Percentiles rank a stretch among this genome's conserved stretches.
These are phyloP conservation scores for Aspergillus awamori DNA, from an alignment of 2,329 filamentous ascomycete genomes.

Conservation along the genomic window DNA sequence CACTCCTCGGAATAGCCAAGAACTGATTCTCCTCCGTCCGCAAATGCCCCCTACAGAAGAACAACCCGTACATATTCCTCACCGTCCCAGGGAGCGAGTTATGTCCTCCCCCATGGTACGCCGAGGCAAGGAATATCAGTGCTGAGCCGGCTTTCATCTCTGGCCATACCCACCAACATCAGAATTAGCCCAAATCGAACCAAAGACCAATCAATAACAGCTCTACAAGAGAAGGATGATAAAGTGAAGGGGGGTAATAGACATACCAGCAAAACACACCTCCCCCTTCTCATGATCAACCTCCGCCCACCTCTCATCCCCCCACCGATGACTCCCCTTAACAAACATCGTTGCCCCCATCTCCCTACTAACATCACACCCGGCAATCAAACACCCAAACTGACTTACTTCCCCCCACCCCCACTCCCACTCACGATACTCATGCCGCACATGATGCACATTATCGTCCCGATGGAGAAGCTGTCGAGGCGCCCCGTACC, in stretches of 20 bases:
- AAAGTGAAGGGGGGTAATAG: background rate
- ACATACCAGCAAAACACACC: conserved; percentile 38
- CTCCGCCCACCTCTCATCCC: conserved; percentile 29
- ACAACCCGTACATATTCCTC: conserved; percentile 35
- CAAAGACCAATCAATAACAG: no score
- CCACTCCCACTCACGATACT: conserved; percentile 4
- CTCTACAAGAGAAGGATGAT: background rate
- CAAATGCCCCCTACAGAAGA: conserved; percentile 34
- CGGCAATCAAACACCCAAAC: conserved; percentile 36
- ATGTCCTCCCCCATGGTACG: conserved; percentile 39
- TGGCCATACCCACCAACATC: conserved; percentile 10
- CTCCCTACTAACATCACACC: conserved; percentile 28
- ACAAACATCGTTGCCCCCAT: conserved; percentile 41
- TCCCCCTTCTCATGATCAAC: conserved; percentile 25
- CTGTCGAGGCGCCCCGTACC: conserved; percentile 34
- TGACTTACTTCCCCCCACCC: conserved; percentile 23
- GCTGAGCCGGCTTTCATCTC: conserved; percentile 43
- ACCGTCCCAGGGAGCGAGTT: conserved; percentile 28
- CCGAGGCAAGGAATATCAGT: conserved; percentile 39
- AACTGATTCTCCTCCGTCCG: conserved; percentile 42
- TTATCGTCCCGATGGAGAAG: conserved; percentile 37
- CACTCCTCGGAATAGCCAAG: conserved; percentile 34
- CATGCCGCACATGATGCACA: conserved; percentile 33
- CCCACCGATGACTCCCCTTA: conserved; percentile 37
- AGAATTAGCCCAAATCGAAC: background rate